A percentile compares a stretch with the other conserved stretches of the same genome.
Evolutionary conservation across 2,329 filamentous ascomycete genomes (phyloP).

Genomic region (Fusarium acutatum): DNA sequence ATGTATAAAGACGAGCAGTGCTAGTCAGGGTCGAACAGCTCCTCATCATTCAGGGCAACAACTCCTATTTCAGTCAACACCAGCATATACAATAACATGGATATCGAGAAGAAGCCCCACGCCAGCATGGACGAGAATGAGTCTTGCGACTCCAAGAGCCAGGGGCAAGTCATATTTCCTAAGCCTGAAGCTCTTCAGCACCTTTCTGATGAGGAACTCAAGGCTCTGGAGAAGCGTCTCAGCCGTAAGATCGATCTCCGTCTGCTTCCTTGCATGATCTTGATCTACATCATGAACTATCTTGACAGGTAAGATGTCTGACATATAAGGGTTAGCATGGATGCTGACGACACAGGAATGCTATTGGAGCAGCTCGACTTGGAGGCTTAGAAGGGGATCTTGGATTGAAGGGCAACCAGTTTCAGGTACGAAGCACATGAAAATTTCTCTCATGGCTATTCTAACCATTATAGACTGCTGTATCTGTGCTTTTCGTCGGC

Average conservation of each 20-base stretch:
- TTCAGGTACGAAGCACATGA: background rate
- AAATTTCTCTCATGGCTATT: rapidly evolving
- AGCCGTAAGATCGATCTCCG: background rate
- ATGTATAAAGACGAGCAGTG: background rate
- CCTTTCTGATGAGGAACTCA: background rate
- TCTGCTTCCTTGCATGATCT: background rate
- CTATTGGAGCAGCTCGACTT: background rate
- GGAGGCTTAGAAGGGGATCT: slow-evolving; percentile 1
- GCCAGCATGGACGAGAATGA: background rate
- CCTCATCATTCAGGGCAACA: background rate
- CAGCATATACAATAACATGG: background rate
- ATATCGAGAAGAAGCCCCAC: background rate
- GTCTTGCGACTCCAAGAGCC: background rate
- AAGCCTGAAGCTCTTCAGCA: background rate
- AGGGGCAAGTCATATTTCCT: background rate
- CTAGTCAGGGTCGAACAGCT: background rate
- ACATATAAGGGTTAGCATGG: rapidly evolving
- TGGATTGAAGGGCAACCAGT: background rate
- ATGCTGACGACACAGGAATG: background rate
- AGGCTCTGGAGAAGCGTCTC: background rate
- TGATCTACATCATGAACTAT: slow-evolving; percentile 13
- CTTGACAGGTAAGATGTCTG: background rate
- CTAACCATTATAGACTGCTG: background rate
- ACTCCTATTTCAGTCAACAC: background rate
- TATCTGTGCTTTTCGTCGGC: slow-evolving; percentile 10